Percentiles rank a stretch among this genome's conserved stretches.
phyloP scores from a whole-genome alignment of 306 rosid species.

The barrel medic (Medicago truncatula) region MtrunA17r5.0-ANR NC_053042.1:11545001-11545500 shows the following conservation, averaged over 20 bases:
- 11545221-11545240: neutral
- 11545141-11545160: neutral
- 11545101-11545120: neutral
- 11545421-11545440: constrained; percentile 20
- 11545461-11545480: neutral
- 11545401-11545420: constrained; percentile 85
- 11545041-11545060: neutral
- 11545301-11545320: constrained; percentile 57
- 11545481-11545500: constrained; percentile 14
- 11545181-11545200: neutral
- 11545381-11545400: constrained; percentile 85
- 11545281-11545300: neutral
- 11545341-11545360: constrained; percentile 76
- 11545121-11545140: neutral
- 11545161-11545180: neutral
- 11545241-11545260: neutral
- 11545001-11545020: neutral
- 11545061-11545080: neutral
- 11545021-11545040: neutral
- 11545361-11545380: constrained; percentile 76
- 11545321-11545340: constrained; percentile 78
- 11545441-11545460: constrained; percentile 4
- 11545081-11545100: neutral
- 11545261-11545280: neutral
- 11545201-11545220: constrained; percentile 7